A percentile compares a stretch with the other conserved stretches of the same genome.
phyloP scores from a whole-genome alignment of 345 rosid species.

The Mallotus nudiflorus region DNA sequence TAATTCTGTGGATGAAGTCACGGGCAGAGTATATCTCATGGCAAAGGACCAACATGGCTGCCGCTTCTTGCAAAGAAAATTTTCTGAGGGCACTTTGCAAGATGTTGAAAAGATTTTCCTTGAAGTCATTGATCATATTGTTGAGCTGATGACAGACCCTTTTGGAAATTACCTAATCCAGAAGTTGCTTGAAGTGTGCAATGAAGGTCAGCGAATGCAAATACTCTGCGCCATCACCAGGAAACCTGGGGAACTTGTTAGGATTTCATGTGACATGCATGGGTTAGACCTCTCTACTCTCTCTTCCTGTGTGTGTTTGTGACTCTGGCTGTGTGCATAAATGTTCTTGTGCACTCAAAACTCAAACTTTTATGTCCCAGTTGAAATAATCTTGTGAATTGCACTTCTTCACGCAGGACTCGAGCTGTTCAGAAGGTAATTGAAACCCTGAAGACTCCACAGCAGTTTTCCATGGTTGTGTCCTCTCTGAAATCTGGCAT shows the following conservation, averaged over 20 bases:
- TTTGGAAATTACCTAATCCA: constrained; percentile 81
- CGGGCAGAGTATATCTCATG: constrained; percentile 57
- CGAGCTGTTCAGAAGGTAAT: constrained; percentile 82
- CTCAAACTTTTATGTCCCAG: background rate
- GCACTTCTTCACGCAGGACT: constrained; percentile 46
- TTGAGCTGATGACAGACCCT: constrained; percentile 74
- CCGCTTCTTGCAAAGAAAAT: constrained; percentile 64
- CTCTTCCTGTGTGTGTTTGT: background rate
- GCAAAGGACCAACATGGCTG: constrained; percentile 82
- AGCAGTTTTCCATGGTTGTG: constrained; percentile 55
- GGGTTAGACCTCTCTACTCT: constrained; percentile 48
- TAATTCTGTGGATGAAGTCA: constrained; percentile 51
- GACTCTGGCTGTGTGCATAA: background rate
- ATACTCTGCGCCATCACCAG: constrained; percentile 57
- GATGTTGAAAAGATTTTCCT: constrained; percentile 62
- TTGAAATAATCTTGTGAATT: constrained; percentile 8
- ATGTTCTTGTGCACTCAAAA: constrained; percentile 6
- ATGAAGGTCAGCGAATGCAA: constrained; percentile 58
- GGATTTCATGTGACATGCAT: constrained; percentile 77
- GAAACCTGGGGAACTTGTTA: constrained; percentile 58
- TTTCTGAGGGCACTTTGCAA: constrained; percentile 54
- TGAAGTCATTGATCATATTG: constrained; percentile 62
- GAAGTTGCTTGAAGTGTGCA: constrained; percentile 72
- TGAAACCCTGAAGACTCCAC: constrained; percentile 56
- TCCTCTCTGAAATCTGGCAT: constrained; percentile 64